Conservation (phyloP, 2,329 filamentous ascomycete species). For the Fusarium miscanthi region DNA sequence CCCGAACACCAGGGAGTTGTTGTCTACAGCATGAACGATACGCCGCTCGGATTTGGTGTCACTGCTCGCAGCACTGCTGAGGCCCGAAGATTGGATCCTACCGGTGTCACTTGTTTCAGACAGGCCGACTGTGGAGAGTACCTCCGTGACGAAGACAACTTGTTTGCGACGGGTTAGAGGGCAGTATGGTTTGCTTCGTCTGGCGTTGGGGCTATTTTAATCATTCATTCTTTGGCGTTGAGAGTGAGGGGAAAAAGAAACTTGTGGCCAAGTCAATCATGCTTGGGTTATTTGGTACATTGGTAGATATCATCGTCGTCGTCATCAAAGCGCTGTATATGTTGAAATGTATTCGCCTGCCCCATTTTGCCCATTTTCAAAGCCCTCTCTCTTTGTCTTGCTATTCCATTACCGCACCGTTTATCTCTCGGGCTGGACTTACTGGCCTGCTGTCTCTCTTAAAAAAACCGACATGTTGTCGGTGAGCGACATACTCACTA, state of each 20-base stretch:
- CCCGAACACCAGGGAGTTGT: conserved; percentile 94
- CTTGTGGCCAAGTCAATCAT: conserved; percentile 25
- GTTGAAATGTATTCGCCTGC: conserved; percentile 38
- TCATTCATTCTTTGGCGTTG: conserved; percentile 40
- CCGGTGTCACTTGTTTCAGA: conserved; percentile 87
- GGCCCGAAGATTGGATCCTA: conserved; percentile 86
- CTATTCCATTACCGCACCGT: conserved; percentile 36
- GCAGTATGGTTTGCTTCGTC: conserved; percentile 14
- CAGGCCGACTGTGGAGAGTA: conserved; percentile 97
- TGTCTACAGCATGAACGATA: conserved; percentile 92
- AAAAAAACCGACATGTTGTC: conserved; percentile 88
- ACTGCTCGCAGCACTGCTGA: conserved; percentile 90
- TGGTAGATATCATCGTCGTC: conserved; percentile 36
- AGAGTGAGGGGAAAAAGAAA: conserved; percentile 30
- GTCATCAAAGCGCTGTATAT: conserved; percentile 36
- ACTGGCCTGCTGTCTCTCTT: conserved; percentile 63
- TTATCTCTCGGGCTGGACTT: conserved; percentile 55
- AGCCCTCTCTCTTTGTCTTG: neutral
- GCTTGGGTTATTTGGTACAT: conserved; percentile 41
- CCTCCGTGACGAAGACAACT: conserved; percentile 80
- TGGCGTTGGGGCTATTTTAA: conserved; percentile 45
- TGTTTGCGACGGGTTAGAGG: conserved; percentile 66
- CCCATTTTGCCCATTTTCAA: conserved; percentile 23
- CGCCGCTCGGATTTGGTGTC: conserved; percentile 91
- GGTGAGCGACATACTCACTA: conserved; percentile 90